Evolutionary conservation across 331 rosid genomes (phyloP).

Genomic region (Saraca asoca): DNA sequence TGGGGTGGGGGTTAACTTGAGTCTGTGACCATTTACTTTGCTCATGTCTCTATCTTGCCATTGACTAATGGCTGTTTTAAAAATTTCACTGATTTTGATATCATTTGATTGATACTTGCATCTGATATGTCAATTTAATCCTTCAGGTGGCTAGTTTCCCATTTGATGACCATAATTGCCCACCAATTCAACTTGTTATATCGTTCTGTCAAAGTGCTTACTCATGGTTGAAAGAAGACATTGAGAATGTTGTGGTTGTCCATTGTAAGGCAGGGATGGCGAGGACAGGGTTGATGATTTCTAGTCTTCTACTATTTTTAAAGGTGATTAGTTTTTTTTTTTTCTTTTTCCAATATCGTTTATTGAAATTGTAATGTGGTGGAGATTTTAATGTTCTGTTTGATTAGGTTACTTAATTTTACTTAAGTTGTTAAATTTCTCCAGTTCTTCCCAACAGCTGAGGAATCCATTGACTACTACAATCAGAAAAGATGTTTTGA

Average conservation of each 20-base stretch:
- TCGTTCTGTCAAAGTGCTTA: slow-evolving; percentile 96
- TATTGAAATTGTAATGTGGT: slow-evolving; percentile 21
- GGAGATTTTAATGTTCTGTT: slow-evolving; percentile 22
- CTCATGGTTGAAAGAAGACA: slow-evolving; percentile 95
- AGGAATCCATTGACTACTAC: slow-evolving; percentile 97
- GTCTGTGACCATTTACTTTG: not conserved
- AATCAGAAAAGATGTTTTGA: slow-evolving; percentile 94
- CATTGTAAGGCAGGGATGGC: slow-evolving; percentile 99
- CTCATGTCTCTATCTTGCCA: slow-evolving; percentile 14
- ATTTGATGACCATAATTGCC: slow-evolving; percentile 95
- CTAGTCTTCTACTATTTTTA: slow-evolving; percentile 87
- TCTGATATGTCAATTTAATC: slow-evolving; percentile 40
- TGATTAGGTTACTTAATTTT: slow-evolving; percentile 12
- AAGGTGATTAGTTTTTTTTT: slow-evolving; percentile 61
- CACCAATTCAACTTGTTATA: slow-evolving; percentile 78
- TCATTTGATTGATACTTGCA: slow-evolving; percentile 19
- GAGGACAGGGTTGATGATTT: slow-evolving; percentile 96
- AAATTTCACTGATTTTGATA: slow-evolving; percentile 21
- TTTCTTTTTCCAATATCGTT: not conserved
- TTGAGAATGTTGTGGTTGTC: slow-evolving; percentile 97
- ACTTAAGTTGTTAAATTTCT: slow-evolving; percentile 23
- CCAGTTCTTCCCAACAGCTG: slow-evolving; percentile 98
- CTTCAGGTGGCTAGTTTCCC: slow-evolving; percentile 94
- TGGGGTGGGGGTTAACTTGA: slow-evolving; percentile 13
- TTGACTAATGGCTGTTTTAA: slow-evolving; percentile 12